A percentile compares a stretch with the other conserved stretches of the same genome.
Evolutionary conservation across 306 rosid species (phyloP).

Genomic region (Dryas drummondii): DNA sequence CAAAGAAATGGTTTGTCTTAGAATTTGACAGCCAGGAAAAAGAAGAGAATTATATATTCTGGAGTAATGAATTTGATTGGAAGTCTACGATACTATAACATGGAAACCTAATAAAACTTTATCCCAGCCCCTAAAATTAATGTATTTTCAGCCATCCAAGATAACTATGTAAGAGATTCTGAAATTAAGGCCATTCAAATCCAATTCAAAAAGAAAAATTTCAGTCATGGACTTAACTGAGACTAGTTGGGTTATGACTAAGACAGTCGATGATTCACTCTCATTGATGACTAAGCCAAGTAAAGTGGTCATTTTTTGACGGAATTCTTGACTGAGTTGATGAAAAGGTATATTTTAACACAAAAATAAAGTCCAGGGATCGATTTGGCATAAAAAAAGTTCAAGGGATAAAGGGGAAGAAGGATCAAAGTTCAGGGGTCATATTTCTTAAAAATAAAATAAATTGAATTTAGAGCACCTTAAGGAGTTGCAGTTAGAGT

Average conservation of each 20-base stretch:
- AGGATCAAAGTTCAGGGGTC: no score
- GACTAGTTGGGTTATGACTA: background rate
- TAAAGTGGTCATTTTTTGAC: no score
- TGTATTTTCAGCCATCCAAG: background rate
- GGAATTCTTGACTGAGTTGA: no score
- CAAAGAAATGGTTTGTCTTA: background rate
- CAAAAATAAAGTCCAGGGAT: no score
- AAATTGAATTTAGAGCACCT: background rate
- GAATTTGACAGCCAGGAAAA: background rate
- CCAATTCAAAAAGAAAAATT: background rate
- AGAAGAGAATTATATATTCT: background rate
- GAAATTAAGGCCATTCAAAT: background rate
- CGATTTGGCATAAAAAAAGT: no score
- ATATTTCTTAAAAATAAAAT: no score
- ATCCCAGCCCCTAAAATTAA: background rate
- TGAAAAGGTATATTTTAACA: no score
- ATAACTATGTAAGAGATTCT: background rate
- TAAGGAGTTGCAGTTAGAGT: background rate
- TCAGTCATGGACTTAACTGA: background rate
- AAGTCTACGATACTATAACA: background rate
- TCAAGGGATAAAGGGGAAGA: no score
- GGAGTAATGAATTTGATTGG: background rate
- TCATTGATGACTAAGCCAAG: background rate
- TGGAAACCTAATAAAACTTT: background rate
- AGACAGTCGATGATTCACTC: background rate